Base-by-base conservation (phyloP, 345 rosid genomes). In the Xanthoceras sorbifolium region DNA sequence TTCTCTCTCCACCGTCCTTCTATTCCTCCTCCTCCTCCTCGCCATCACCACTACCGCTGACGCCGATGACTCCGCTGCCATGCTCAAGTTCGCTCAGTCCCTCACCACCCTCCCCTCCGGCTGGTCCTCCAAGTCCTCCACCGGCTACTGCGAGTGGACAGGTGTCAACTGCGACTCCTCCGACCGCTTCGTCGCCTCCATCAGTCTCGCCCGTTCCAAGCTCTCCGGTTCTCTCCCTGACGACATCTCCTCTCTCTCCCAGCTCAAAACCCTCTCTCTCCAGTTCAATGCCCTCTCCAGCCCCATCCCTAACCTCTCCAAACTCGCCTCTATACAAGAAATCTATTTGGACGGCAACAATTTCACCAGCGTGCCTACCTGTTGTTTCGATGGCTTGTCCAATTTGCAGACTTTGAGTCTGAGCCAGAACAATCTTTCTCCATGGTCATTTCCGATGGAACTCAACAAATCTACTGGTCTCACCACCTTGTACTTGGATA, bases 361-460 rank as follows among this genome's bases (percentile, higher is more conserved):
- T 0, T 95, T 95, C 86, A 83, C 85, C 34, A 77, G 86, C 36
- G 77, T 92, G n/a, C 80, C 90, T 6, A 2, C 71, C 1, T 90
- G 86, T 44, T 90, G 88, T 79, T 91, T 94, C 77, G 69, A 76
- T 17, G 97, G 93, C 8, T 90, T 95, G 50, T 70, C 90, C 10
- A 84, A 76, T 77, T 81, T 93, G 42, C 89, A 78, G 42, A 64
- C 15, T 25, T 76, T 93, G 65, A 84, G 90, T 72, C 22, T 93
- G 59, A 78, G 89, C 67, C 74, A 84, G 0, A 87, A 90, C 40
- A 15, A 80, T 31, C 72, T 95, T 8, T 64, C 66, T 0, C 61
- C 90, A 0, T 95, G 99, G 99, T 12, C 71, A 44, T 81, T 95
- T 40, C 98, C 99, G 4, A 9, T 65, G 1, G 92, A 90, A 73